Base-by-base conservation (phyloP, 768 basidiomycete genomes). In the Vararia minispora region DNA sequence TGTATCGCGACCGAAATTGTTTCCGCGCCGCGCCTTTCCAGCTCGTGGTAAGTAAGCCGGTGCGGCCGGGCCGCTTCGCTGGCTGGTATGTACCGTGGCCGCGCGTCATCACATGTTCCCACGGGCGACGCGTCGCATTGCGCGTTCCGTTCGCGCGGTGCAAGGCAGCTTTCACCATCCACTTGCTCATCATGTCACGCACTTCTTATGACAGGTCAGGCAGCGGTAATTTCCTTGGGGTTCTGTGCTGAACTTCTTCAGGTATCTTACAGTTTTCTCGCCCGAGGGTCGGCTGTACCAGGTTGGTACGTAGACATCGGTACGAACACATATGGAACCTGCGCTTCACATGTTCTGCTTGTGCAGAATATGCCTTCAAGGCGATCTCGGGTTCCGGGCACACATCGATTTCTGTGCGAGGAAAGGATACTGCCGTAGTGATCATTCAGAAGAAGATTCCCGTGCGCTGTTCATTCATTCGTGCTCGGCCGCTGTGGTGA, bases 401-500 rank as follows among this genome's bases (percentile, higher is more conserved):
- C 54, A 98, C 95, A 2, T 78, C 94, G 1, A 72, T 99, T 35
- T 74, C 92, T 13, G 84, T 98, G 31, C 68, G 94, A 52, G 95
- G 95, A 13, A 87, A 87, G 59, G 92, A 98, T 51, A 94, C 91
- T 5, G 72, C 83, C 4, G 91, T 98, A 6, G 85, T 97, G 28
- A 91, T 99, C 51, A 97, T 94, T 16, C 95, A 98, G 66, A 90
- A 90, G 66, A 98, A 98, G 68, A 83, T 99, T 26, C 90, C 95
- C 20, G 94, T 97, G 53, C 49, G 18, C 14, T 39, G 12, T 26
- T 16, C 12, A 17, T 25, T 21, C 7, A 13, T 11, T 13, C 3
- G 35, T 33, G 14, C 39, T 28, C 14, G 3, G 0, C 20, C 23
- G 35, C 29, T 39, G n/a, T 43, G n/a, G 3, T 20, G 31, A 29